Evolutionary conservation across 2,329 filamentous ascomycete genomes (phyloP), one percentile per base, ranked within the genome.

Genomic region (Monilinia polystroma): DNA sequence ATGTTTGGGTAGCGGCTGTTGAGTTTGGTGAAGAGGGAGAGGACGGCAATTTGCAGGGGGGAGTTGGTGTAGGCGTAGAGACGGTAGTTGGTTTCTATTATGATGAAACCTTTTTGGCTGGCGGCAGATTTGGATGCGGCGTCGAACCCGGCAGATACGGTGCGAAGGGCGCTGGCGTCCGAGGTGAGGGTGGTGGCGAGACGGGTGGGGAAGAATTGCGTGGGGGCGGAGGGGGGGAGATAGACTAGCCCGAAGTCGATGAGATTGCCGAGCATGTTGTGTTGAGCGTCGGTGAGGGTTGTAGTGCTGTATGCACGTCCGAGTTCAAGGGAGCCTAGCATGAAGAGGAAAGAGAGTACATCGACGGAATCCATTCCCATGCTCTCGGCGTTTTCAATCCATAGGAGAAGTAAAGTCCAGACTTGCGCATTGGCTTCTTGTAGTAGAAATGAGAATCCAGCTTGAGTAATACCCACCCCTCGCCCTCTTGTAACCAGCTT

Each of bases 51-150:
- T 78, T 97, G 94, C 0, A 99, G 86, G 0, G 93, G 92, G 0
- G 93, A 97, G 45, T 90, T 90, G 8, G 96, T 98, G 81, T 99
- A 99, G 43, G 95, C 95, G 80, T 99, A 99, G 72, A 99, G 81
- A 35, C 95, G 91, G 81, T 97, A 98, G 80, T 99, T 99, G 11
- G 95, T 99, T 81, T 99, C 95, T 72, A 99, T 87, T 74, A 99
- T 93, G 76, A 99, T 92, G 80, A 92, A 95, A 70, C 93, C 93
- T 74, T 88, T 88, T 70, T 82, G 79, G 23, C 78, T 79, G 62
- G 75, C 76, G 60, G 70, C 78, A 56, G 73, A 77, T n/a, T 80
- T 79, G 1, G 87, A 84, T 10, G 89, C 89, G 53, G 89, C 89
- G 41, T 87, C 83, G 71, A 93, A 87, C 11, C 87, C 87, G 16